phyloP scores from a whole-genome alignment of 305 asterid species.

The Fraxinus ornus region DNA sequence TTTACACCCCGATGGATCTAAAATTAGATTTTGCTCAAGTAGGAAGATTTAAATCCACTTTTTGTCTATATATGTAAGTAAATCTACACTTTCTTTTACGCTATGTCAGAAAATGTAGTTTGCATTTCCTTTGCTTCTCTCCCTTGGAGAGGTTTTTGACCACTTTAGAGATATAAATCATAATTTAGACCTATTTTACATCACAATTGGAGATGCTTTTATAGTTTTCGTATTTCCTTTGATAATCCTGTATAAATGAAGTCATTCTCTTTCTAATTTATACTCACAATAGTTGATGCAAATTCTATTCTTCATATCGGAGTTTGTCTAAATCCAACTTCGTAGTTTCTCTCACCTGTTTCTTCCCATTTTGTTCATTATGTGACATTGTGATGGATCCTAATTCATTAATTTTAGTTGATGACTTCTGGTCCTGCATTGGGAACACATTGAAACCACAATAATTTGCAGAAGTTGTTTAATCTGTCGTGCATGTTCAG shows the following conservation, averaged over 20 bases:
- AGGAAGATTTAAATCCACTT: too few species aligned
- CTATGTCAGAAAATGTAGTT: neutral
- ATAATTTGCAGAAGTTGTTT: neutral
- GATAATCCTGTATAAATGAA: neutral
- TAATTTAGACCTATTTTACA: neutral
- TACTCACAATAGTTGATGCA: neutral
- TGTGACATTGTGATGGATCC: neutral
- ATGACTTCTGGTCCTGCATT: neutral
- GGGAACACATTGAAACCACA: neutral
- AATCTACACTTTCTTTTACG: neutral
- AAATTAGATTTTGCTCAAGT: too few species aligned
- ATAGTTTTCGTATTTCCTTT: neutral
- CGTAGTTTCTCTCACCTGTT: neutral
- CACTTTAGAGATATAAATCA: neutral
- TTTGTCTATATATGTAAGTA: neutral
- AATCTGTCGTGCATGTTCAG: neutral
- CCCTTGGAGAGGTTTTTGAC: neutral
- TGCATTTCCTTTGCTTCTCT: neutral
- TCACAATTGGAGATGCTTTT: neutral
- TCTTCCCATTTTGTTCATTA: neutral
- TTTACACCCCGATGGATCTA: neutral
- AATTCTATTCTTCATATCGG: neutral
- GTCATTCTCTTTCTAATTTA: neutral
- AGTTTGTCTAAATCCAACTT: neutral
- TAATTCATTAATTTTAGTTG: neutral